Percentiles rank a stretch among this genome's conserved stretches.
phyloP scores from a whole-genome alignment of 495 filamentous ascomycete species.

The Extremus antarcticus region DNA sequence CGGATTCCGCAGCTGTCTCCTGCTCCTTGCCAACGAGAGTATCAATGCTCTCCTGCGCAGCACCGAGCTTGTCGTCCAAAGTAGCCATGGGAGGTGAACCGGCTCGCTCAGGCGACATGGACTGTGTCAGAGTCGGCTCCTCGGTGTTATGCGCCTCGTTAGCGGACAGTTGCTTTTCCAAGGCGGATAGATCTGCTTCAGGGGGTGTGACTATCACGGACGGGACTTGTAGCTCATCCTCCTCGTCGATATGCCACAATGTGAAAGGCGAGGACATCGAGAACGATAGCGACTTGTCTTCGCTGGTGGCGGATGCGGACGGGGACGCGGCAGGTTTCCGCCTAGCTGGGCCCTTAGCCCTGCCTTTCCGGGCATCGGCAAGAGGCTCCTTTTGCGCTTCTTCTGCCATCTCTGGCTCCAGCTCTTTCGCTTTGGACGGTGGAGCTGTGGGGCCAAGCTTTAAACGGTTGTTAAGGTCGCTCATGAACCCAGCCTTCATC shows the following conservation, averaged over 20 bases:
- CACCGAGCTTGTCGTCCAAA: background rate
- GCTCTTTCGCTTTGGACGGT: constrained; percentile 50
- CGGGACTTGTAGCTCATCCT: constrained; percentile 7
- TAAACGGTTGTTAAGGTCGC: constrained; percentile 75
- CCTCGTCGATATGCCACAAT: constrained; percentile 17
- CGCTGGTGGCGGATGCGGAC: constrained; percentile 1
- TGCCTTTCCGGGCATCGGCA: constrained; percentile 74
- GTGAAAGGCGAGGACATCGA: constrained; percentile 5
- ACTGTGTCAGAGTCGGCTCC: constrained; percentile 3
- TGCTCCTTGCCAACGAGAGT: background rate
- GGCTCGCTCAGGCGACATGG: background rate
- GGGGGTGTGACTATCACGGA: background rate
- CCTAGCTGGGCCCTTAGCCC: constrained; percentile 78
- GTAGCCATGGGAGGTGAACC: background rate
- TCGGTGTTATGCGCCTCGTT: constrained; percentile 9
- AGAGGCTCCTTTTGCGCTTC: constrained; percentile 65
- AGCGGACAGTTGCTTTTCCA: constrained; percentile 2
- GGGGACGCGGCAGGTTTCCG: constrained; percentile 50
- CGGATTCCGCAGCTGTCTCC: background rate
- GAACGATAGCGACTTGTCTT: constrained; percentile 8
- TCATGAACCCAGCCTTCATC: constrained; percentile 79
- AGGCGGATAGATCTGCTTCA: background rate
- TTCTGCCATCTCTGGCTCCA: constrained; percentile 30
- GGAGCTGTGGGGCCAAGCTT: constrained; percentile 66
- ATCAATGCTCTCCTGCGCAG: background rate